Conservation (phyloP, 495 filamentous ascomycete species). For the Penicillium angulare region DNA sequence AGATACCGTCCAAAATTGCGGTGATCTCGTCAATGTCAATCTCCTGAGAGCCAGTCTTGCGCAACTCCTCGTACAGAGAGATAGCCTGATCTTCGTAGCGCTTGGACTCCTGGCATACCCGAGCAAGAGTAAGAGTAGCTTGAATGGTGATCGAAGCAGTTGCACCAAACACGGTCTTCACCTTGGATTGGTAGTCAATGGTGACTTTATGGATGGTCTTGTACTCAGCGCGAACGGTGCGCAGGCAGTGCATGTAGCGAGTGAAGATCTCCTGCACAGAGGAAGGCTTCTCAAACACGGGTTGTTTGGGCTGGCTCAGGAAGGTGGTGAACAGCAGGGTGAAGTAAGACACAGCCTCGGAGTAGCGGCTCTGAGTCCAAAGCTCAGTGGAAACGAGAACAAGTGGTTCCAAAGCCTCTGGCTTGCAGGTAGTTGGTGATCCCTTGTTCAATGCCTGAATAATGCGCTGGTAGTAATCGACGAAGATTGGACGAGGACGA, state of each 20-base stretch:
- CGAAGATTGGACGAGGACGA: slow-evolving; percentile 28
- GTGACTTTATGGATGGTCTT: slow-evolving; percentile 33
- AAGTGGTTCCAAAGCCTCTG: slow-evolving; percentile 35
- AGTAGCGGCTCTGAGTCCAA: slow-evolving; percentile 33
- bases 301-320: slow-evolving; percentile 27
- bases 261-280: slow-evolving; percentile 34
- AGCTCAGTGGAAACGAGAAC: slow-evolving; percentile 39
- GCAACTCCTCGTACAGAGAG: slow-evolving; percentile 31
- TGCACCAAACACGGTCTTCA: slow-evolving; percentile 30
- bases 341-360: slow-evolving; percentile 33
- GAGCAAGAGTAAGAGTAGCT: slow-evolving; percentile 34
- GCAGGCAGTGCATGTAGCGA: slow-evolving; percentile 34
- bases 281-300: slow-evolving; percentile 28
- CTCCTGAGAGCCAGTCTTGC: slow-evolving; percentile 25
- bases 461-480: slow-evolving; percentile 41
- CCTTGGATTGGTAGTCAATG: slow-evolving; percentile 31
- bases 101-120: slow-evolving; percentile 36
- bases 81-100: slow-evolving; percentile 34
- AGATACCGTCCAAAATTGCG: slow-evolving; percentile 34
- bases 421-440: slow-evolving; percentile 25
- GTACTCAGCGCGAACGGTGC: slow-evolving; percentile 27
- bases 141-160: slow-evolving; percentile 37
- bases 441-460: slow-evolving; percentile 36
- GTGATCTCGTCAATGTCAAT: slow-evolving; percentile 34
- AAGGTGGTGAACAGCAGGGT: slow-evolving; percentile 33